Evolutionary conservation across 257 asterid genomes (phyloP), one percentile per base, ranked within the genome.

Genomic region (Solanum tarapatanum): DNA sequence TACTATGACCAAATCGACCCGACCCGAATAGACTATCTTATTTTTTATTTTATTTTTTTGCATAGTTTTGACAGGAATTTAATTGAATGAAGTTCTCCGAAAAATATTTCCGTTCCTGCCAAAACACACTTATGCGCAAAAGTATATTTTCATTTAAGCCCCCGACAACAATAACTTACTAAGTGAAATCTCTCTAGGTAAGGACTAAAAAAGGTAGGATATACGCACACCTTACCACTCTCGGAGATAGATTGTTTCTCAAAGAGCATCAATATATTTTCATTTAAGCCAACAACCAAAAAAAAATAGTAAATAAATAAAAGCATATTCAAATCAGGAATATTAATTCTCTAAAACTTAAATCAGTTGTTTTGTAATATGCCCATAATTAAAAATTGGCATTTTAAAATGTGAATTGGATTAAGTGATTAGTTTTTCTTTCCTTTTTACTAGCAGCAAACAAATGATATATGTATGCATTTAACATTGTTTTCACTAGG

Each of bases 181-280:
- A 0, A 2, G 4, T 2, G 0, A 55, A 55, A 55, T 55, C 10
- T 2, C 21, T 17, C 1, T 1, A 51, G 0, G 0, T 17, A 2
- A 19, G 0, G n/a, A 51, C 62, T 6, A 0, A 51, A 0, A 51
- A 51, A 51, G 2, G 0, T 51, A 2, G 9, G 0, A 0, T 2
- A 13, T 48, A 5, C 1, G 0, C n/a, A 2, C 3, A 2, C 11
- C 2, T 55, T 19, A 55, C 1, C 24, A 55, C 4, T 55, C 7
- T 0, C 62, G 37, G 8, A 35, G 7, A 35, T 35, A 35, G 1
- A 35, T 35, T 35, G 1, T 33, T 41, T 41, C 10, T 41, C 45
- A 8, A 39, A 39, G 1, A 39, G 17, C 55, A 45, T 45, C 6
- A 12, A 45, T 45, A 45, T 45, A 51, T 51, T 51, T 51, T 51